Conservation (phyloP, 495 filamentous ascomycete species). For the Trichoderma gamsii region DNA sequence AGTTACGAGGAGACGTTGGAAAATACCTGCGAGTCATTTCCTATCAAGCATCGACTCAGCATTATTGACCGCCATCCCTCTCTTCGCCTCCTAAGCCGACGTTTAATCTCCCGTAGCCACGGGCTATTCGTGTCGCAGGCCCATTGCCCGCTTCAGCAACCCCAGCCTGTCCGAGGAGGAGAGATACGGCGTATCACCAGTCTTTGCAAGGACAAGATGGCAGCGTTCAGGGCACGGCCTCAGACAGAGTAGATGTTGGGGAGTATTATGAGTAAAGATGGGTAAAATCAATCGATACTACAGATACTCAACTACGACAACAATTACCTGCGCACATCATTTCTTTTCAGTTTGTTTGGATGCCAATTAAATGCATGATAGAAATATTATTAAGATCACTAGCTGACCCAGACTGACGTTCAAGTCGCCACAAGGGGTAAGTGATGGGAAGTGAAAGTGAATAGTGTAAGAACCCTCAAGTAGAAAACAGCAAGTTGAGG, state of each 20-base stretch:
- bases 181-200: neutral
- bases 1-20: neutral
- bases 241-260: neutral
- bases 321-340: neutral
- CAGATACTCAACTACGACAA: neutral
- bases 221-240: neutral
- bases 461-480: too few species aligned
- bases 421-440: neutral
- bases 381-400: too few species aligned
- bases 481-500: too few species aligned
- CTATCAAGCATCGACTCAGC: neutral
- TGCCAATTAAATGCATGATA: neutral
- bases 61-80: neutral
- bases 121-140: conserved; percentile 2
- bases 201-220: neutral
- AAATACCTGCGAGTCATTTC: neutral
- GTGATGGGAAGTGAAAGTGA: too few species aligned
- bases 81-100: neutral
- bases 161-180: neutral
- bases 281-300: neutral
- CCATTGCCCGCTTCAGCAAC: conserved; percentile 1
- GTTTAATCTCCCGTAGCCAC: neutral
- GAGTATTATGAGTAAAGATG: neutral
- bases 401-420: too few species aligned
- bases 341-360: neutral